Evolutionary conservation across 352 stramenopile genomes (phyloP), one percentile per base, ranked within the genome.

Genomic region (Pythium vanterpoolii): DNA sequence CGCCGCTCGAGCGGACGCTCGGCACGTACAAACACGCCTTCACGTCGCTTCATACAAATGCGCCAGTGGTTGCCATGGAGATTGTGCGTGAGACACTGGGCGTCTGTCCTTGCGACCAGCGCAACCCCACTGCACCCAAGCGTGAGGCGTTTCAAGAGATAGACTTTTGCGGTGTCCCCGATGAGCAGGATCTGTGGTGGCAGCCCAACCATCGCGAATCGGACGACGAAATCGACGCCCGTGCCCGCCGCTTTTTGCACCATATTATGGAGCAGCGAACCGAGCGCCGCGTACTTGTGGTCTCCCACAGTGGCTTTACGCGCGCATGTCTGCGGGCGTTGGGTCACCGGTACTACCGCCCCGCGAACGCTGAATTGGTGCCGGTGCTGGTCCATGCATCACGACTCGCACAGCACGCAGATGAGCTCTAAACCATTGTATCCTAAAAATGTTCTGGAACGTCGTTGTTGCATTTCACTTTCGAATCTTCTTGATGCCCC

Each of bases 251-350:
- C 14, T 90, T 90, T 48, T 58, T 90, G 9, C 38, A 76, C 16
- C 64, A 83, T 23, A 57, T 88, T 5, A 79, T 81, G 34, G 54
- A 76, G 26, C 34, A 50, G 26, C 13, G 28, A 7, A 19, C 48
- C 1, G 76, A 88, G 53, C 69, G 47, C 23, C 72, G 64, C 46
- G 66, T 86, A 31, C 65, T 74, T 13, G 73, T 90, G 13, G 80
- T 90, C 19, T 79, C 77, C 14, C 80, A 90, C 67, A 85, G 73
- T 39, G 80, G 80, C 51, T 87, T 90, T 52, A 86, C 68, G 53
- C 80, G 76, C 21, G 77, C 68, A 8, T 88, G 80, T 64, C 77
- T 88, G 43, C 62, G 69, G 2, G 74, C 71, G n/a, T 60, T 90
- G 16, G 74, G 73, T 0, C 77, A 86, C 49, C 77, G 69, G 27